Percentiles rank a stretch among this genome's conserved stretches.
Conservation (phyloP, 2,329 filamentous ascomycete species). For the Claviceps purpurea region DNA sequence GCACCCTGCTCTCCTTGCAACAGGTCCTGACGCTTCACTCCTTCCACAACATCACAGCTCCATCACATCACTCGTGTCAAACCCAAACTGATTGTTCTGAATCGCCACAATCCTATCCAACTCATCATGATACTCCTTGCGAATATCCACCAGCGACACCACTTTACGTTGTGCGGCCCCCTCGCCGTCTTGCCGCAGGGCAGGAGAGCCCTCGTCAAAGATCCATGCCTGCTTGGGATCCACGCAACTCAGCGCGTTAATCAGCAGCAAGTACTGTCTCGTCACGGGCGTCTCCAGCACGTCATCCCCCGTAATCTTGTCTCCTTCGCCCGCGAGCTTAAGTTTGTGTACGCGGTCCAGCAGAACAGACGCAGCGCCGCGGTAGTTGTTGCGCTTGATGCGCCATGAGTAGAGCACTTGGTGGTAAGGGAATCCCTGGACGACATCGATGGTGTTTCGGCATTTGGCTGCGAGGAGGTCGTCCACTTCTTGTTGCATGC, state of each 20-base stretch:
- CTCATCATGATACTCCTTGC: conserved; percentile 81
- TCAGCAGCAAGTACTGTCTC: conserved; percentile 74
- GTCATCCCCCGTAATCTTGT: conserved; percentile 40
- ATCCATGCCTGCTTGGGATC: conserved; percentile 72
- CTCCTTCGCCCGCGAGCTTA: conserved; percentile 43
- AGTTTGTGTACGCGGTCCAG: conserved; percentile 52
- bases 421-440: conserved; percentile 63
- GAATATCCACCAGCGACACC: conserved; percentile 72
- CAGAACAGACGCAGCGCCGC: conserved; percentile 55
- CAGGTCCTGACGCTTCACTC: background rate
- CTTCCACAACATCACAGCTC: conserved; percentile 22
- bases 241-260: conserved; percentile 85
- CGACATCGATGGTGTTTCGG: conserved; percentile 52
- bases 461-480: conserved; percentile 61
- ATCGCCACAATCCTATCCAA: conserved; percentile 80
- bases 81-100: conserved; percentile 78
- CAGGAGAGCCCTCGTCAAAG: conserved; percentile 26
- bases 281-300: conserved; percentile 51
- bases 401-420: conserved; percentile 88
- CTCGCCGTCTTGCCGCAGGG: conserved; percentile 11
- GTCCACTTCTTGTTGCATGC: conserved; percentile 67
- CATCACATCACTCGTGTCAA: conserved; percentile 44
- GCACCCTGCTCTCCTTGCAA: background rate
- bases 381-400: conserved; percentile 71
- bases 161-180: conserved; percentile 50